Base-by-base conservation (phyloP, 345 rosid species). In the Isatis tinctoria region DNA sequence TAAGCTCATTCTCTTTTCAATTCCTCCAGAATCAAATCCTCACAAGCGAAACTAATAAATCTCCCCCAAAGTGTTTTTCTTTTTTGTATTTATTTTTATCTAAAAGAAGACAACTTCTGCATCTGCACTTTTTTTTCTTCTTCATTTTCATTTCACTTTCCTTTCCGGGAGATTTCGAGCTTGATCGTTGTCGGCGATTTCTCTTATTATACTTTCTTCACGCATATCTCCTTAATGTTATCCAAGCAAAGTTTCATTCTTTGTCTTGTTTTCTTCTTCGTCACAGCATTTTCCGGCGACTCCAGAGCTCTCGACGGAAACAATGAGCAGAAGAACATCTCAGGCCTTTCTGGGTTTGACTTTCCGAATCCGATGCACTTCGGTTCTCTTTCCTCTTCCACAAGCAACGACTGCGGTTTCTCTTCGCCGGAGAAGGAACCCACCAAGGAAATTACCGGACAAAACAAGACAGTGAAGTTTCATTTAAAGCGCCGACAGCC, bases 371-470 rank as follows among this genome's bases (percentile, higher is more conserved):
- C 86, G 66, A 83, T 84, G 90, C 81, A 73, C 47, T 94, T 91
- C 85, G 88, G 88, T 77, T 88, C 85, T 1, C 90, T 84, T 76
- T 87, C 97, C 65, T 75, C 97, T 32, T 80, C 97, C 27, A 4
- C 89, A 69, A 72, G 64, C 75, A 36, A 85, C 18, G 96, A 74
- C 18, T 94, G 98, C 22, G 74, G 85, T 62, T 52, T 84, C 72
- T 63, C 57, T 5, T 2, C 88, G 7, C 11, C 75, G 51, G 79
- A 71, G 75, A 67, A 26, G 30, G 10, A 70, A 69, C 52, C 81
- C 70, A 47, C 61, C 85, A 9, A 60, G 48, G 79, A 61, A 28
- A 33, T 1, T 0, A 22, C 48, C 16, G 57, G 56, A 43, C 36
- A 63, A 2, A 74, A 79, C 78, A 78, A 80, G 47, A 84, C 84